Percentiles rank a stretch among this genome's conserved stretches.
Evolutionary conservation across 345 rosid genomes (phyloP).

Genomic region (Melaleuca quinquenervia): DNA sequence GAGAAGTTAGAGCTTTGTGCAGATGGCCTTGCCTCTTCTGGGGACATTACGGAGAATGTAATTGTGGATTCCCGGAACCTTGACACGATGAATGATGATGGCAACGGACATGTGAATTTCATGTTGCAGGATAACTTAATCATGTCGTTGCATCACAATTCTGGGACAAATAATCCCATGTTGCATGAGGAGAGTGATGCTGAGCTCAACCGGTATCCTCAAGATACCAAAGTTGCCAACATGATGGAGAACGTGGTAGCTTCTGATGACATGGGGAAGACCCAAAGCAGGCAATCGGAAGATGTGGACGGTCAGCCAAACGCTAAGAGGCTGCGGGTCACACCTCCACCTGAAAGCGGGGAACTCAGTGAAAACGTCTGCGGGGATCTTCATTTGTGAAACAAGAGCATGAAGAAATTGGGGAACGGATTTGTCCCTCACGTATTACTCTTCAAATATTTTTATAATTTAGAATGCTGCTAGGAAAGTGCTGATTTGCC

Average conservation of each 20-base stretch:
- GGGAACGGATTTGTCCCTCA: background rate
- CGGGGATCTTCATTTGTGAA: conserved; percentile 16
- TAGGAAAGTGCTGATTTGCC: background rate
- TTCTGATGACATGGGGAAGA: background rate
- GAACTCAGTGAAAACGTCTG: conserved; percentile 3
- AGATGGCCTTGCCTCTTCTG: conserved; percentile 2
- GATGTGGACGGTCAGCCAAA: conserved; percentile 31
- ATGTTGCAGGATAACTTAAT: background rate
- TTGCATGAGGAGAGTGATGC: background rate
- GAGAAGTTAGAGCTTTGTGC: conserved; percentile 8
- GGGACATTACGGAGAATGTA: conserved; percentile 16
- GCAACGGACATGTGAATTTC: background rate
- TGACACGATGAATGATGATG: conserved; percentile 2
- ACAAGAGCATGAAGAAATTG: background rate
- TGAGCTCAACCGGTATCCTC: background rate
- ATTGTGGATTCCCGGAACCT: conserved; percentile 6
- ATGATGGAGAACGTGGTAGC: background rate
- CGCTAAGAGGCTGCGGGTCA: conserved; percentile 48
- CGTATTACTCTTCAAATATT: background rate
- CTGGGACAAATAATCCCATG: background rate
- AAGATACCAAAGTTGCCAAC: background rate
- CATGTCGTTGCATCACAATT: background rate
- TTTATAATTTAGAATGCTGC: background rate
- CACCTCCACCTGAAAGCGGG: conserved; percentile 16
- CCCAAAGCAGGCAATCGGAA: background rate